Base-by-base conservation (phyloP, 768 basidiomycete genomes). In the Trametes cingulata region DNA sequence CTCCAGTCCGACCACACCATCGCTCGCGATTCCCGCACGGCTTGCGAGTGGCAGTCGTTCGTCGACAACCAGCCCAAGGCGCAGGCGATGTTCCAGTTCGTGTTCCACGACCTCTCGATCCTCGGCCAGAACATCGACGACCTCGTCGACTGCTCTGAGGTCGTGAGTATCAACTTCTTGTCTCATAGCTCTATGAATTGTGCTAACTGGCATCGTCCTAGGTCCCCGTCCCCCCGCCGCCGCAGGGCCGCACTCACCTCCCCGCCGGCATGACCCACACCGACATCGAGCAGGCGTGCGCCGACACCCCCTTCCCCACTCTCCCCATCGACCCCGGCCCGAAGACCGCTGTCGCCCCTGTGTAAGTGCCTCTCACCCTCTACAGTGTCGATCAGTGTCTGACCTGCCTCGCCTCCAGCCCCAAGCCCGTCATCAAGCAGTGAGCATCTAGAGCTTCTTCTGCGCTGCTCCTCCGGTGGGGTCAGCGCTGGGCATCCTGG, bases 11-110 rank as follows among this genome's bases (percentile, higher is more conserved):
- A 58, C 56, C 60, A 47, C 37, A 39, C 43, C 24, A 40, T 69
- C n/a, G 64, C 69, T 5, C 65, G 67, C 43, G 68, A 67, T 54
- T 54, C n/a, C n/a, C n/a, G n/a, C n/a, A n/a, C n/a, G n/a, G n/a
- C n/a, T n/a, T n/a, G n/a, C n/a, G n/a, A n/a, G 24, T 70, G 69
- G 69, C 69, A 70, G 56, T 59, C 61, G 27, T 66, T 70, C 56
- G 66, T 65, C 24, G 36, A 48, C 42, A 37, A 64, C 53, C 62
- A 64, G 49, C 22, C 59, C 9, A 54, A 50, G 36, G 64, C 64
- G 60, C 46, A 62, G 9, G 25, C 46, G 6, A 54, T 59, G 14
- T 70, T 70, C 56, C 45, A 58, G 41, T 41, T 41, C 29, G 56
- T 49, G 15, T 48, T 58, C 45, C 47, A 41, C 48, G 47, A 58